Evolutionary conservation across 140 eudicot genomes (phyloP), one percentile per base, ranked within the genome.

Genomic region (Erigeron philadelphicus): DNA sequence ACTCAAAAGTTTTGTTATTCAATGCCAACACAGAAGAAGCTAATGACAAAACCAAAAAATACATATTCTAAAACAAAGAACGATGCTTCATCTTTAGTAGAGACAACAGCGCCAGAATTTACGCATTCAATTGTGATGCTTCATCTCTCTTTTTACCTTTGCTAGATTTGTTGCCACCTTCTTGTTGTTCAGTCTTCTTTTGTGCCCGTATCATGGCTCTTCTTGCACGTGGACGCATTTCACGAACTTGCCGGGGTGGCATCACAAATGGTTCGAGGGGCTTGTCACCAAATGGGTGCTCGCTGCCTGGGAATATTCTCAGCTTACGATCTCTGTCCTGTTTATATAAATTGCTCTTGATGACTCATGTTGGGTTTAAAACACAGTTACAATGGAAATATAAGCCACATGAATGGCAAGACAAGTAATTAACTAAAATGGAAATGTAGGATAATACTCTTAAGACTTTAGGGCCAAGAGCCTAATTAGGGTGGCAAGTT

Each of bases 161-260:
- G 31, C 84, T 84, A 19, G 54, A 56, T 50, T 77, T 41, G 5
- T 71, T 56, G 50, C 81, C 78, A 75, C 85, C 87, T 67, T 82
- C 78, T 76, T 84, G 73, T 76, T 81, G 96, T 74, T 89, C 95
- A 38, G 86, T 86, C 76, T 87, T 88, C 88, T 88, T 88, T 54
- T 84, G 87, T 42, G 96, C 96, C 59, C 95, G 85, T 75, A 92
- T 59, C 86, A 92, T 61, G 21, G 98, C 98, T 48, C 98, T 78
- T 73, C 88, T 84, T 46, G 85, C 90, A 77, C 95, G 96, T 44
- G 98, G 98, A 6, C 95, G 87, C 95, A 88, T 63, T 71, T 84
- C 92, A 52, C 96, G 95, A 40, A 92, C 98, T 79, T 88, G 88
- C 35, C 98, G 75, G 70, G 98, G 86, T 74, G 98, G 96, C 96